A percentile compares a stretch with the other conserved stretches of the same genome.
phyloP scores from a whole-genome alignment of 1,139 yeast genomes.

The Blastobotrys arbuscula region DNA sequence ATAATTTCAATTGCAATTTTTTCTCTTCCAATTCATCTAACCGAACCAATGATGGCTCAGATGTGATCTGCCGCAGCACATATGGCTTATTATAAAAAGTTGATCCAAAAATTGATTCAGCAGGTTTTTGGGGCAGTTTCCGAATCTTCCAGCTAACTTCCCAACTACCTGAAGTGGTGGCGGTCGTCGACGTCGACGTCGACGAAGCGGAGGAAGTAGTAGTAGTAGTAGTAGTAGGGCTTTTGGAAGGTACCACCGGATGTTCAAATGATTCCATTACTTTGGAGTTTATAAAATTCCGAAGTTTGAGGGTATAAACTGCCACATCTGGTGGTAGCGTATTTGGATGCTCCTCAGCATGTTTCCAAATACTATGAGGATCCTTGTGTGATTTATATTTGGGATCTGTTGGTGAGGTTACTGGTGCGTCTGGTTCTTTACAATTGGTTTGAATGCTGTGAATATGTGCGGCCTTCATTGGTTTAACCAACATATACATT shows the following conservation, averaged over 20 bases:
- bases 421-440: constrained; percentile 7
- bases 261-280: constrained; percentile 14
- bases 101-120: constrained; percentile 12
- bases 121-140: background rate
- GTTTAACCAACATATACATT: constrained; percentile 31
- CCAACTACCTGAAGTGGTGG: no score
- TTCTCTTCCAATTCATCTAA: constrained; percentile 17
- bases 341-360: constrained; percentile 16
- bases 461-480: constrained; percentile 29
- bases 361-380: constrained; percentile 22
- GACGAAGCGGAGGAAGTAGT: no score
- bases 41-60: constrained; percentile 26
- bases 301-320: constrained; percentile 12
- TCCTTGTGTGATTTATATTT: constrained; percentile 16
- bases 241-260: no score
- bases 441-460: constrained; percentile 22
- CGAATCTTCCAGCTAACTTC: constrained; percentile 18
- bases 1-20: background rate
- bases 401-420: background rate
- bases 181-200: no score
- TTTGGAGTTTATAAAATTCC: constrained; percentile 10
- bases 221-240: no score
- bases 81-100: constrained; percentile 15
- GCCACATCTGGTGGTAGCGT: constrained; percentile 20
- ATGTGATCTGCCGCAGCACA: constrained; percentile 20